phyloP scores from a whole-genome alignment of 2,329 filamentous ascomycete genomes.

The Pseudogymnoascus verrucosus region DNA sequence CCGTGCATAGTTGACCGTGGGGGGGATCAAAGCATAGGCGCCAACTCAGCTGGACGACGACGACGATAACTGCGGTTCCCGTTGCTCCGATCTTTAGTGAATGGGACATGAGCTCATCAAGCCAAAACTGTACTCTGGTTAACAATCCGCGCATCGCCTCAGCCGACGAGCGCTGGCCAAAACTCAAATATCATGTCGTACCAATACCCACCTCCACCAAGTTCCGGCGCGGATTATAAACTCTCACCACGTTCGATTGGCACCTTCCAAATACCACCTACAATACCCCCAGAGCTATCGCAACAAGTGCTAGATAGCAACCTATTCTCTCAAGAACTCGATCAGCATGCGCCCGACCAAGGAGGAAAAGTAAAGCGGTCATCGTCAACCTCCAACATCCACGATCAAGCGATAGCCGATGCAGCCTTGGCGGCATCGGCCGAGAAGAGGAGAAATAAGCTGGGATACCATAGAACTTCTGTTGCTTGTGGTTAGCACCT shows the following conservation, averaged over 20 bases:
- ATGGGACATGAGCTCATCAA: conserved; percentile 5
- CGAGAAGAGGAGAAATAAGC: conserved; percentile 75
- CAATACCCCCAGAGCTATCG: conserved; percentile 1
- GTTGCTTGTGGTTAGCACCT: conserved; percentile 81
- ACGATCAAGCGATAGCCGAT: conserved; percentile 31
- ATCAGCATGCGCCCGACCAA: neutral
- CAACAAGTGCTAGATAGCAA: conserved; percentile 6
- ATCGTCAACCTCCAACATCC: conserved; percentile 42
- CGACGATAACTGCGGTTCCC: conserved; percentile 1
- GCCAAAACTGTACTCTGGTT: conserved; percentile 4
- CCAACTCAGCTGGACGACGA: conserved; percentile 1
- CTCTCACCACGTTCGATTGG: conserved; percentile 1
- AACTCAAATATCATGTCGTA: conserved; percentile 10
- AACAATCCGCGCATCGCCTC: neutral
- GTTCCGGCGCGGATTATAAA: conserved; percentile 2
- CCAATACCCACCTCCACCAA: conserved; percentile 7
- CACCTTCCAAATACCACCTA: neutral
- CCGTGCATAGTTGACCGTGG: conserved; percentile 7
- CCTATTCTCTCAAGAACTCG: neutral
- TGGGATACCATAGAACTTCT: conserved; percentile 91
- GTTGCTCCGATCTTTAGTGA: neutral
- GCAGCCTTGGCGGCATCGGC: conserved; percentile 31
- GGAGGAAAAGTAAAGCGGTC: conserved; percentile 36
- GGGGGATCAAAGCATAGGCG: conserved; percentile 1
- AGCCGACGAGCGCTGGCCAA: neutral